These are phyloP conservation scores for Trichoderma atrobrunneum DNA, from an alignment of 2,329 filamentous ascomycete genomes.

Conservation along the genomic window DNA sequence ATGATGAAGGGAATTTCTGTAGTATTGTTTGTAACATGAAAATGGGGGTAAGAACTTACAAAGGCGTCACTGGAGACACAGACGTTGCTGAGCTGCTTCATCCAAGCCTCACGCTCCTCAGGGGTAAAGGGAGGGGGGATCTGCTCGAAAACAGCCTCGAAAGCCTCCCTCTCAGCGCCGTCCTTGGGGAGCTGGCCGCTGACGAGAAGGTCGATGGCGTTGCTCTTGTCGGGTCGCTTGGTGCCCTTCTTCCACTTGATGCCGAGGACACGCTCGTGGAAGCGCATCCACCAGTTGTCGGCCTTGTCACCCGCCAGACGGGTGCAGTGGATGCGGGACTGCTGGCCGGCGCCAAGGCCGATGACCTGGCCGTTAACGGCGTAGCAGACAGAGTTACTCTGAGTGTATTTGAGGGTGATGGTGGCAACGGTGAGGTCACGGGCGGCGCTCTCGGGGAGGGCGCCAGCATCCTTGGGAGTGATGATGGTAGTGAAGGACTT, in stretches of 20 bases:
- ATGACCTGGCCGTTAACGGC: conserved; percentile 90
- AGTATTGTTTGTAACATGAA: background rate
- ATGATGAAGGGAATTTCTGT: background rate
- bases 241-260: conserved; percentile 98
- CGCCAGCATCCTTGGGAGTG: conserved; percentile 73
- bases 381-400: conserved; percentile 99
- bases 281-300: conserved; percentile 99
- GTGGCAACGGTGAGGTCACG: conserved; percentile 92
- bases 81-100: conserved; percentile 75
- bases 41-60: conserved; percentile 53
- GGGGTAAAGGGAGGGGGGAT: conserved; percentile 78
- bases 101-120: conserved; percentile 83
- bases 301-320: conserved; percentile 96
- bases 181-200: conserved; percentile 82
- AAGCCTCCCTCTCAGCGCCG: conserved; percentile 80
- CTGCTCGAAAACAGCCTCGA: conserved; percentile 86
- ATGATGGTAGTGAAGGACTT: conserved; percentile 82
- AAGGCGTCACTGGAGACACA: conserved; percentile 94
- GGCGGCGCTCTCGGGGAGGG: conserved; percentile 75
- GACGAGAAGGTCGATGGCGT: conserved; percentile 93
- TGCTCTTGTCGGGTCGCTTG: conserved; percentile 96
- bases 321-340: conserved; percentile 98
- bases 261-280: conserved; percentile 82
- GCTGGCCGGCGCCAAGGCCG: conserved; percentile 92
- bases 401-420: conserved; percentile 96